phyloP scores from a whole-genome alignment of 2,329 filamentous ascomycete species.

The Ascochyta clinopodiicola region DNA sequence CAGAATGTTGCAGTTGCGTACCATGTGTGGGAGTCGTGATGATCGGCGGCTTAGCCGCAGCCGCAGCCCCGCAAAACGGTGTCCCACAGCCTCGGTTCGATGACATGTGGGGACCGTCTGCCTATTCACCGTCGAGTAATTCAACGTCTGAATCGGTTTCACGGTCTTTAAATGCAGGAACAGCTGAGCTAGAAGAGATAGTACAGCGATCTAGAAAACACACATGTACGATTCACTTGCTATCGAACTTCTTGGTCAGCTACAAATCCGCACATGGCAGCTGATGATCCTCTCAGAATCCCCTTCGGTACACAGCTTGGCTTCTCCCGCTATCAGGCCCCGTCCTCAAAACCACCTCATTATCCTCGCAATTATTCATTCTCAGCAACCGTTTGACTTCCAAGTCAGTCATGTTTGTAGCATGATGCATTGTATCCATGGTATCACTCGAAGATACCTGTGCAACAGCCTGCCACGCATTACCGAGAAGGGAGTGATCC shows the following conservation, averaged over 20 bases:
- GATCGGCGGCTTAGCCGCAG: slow-evolving; percentile 11
- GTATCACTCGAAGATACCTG: slow-evolving; percentile 16
- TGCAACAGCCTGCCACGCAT: slow-evolving; percentile 20
- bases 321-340: slow-evolving; percentile 3
- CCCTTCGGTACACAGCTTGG: slow-evolving; percentile 7
- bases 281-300: neutral
- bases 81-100: slow-evolving; percentile 17
- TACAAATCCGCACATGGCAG: too few relatives aligned
- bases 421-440: slow-evolving; percentile 7
- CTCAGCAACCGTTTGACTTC: slow-evolving; percentile 13
- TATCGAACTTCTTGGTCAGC: too few relatives aligned
- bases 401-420: slow-evolving; percentile 9
- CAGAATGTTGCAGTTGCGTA: neutral
- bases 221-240: too few relatives aligned
- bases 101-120: slow-evolving; percentile 10
- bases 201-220: too few relatives aligned
- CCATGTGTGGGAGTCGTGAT: slow-evolving; percentile 1
- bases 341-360: slow-evolving; percentile 2
- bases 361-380: neutral
- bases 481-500: slow-evolving; percentile 18
- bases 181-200: too few relatives aligned
- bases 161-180: too few relatives aligned
- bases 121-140: neutral
- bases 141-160: neutral
- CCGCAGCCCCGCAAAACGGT: slow-evolving; percentile 16